Evolutionary conservation across 2,329 filamentous ascomycete genomes (phyloP), one percentile per base, ranked within the genome.

Genomic region (Aureobasidium sp.): DNA sequence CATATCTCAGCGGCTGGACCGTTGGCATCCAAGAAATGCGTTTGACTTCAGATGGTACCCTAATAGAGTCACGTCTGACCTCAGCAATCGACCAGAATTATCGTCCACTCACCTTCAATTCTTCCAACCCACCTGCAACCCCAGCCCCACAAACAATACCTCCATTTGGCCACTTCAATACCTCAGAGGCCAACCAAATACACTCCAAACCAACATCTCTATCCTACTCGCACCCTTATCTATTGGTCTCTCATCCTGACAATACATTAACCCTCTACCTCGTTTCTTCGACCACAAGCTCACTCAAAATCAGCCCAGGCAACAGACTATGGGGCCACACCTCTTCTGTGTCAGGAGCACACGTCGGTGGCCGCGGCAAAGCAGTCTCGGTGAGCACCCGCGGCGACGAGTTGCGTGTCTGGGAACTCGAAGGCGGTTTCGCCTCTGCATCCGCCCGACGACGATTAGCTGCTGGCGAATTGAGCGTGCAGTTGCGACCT

Each of bases 11-110:
- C 47, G 92, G 92, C 32, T 97, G 92, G 90, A 92, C 89, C 8
- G 83, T 96, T 17, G 92, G 92, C 2, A 84, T 97, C n/a, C 93
- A 97, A 73, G 93, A 97, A 73, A 78, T 97, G 47, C 86, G 88
- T 63, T 81, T 96, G n/a, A 75, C 74, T 37, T 73, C 73, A 56
- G 71, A 75, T 51, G 82, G 82, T 7, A 75, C 74, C 15, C 71
- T 83, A 0, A 68, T 79, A 1, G 74, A 76, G 39, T 83, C 81
- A 2, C 77, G 81, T 7, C 67, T 82, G 3, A 75, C 81, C 17
- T 79, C 79, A 2, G 79, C 81, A n/a, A 73, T 80, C 20, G 76
- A 79, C 24, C 74, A 78, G 59, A 76, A 77, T 32, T 81, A 78
- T 50, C 76, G 77, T 1, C 73, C 69, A 65, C 72, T 68, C 56